Evolutionary conservation across 2,329 filamentous ascomycete species (phyloP), one percentile per base, ranked within the genome.

Genomic region (Fusarium nisikadoi): DNA sequence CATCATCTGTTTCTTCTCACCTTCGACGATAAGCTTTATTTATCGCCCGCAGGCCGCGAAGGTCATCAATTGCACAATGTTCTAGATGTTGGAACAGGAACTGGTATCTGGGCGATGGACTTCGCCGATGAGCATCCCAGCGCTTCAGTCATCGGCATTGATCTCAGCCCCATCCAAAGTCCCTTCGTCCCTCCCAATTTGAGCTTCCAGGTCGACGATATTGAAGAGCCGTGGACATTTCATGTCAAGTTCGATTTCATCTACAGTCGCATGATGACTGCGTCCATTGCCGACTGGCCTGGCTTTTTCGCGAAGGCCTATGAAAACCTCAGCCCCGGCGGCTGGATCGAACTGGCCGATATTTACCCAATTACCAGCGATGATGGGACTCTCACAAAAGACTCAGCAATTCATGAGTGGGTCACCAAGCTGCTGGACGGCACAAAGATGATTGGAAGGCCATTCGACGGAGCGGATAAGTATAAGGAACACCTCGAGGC

Each of bases 401-500:
- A 76, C 19, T 72, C 46, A 1, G 71, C 77, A 5, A 65, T 72
- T 9, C 7, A 52, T 1, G 56, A 70, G 4, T 81, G 78, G 70
- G 68, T 50, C 19, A 68, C 58, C 20, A 65, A 77, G 6, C 70
- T 80, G 7, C 38, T 70, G 1, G 71, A 81, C 14, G 77, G 72
- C 2, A 77, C 76, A 16, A 64, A 35, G 16, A 71, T 72, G 11
- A 63, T 78, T 8, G 77, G 79, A 2, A 75, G 80, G 9, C 71
- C 77, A 1, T 71, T 79, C 38, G 64, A 72, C 12, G 75, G 70
- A 5, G 77, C 75, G 0, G 49, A 62, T 29, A 54, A 70, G 16
- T 68, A 72, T 25, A 77, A 75, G 38, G 52, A 71, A 35, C 81
- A 82, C 62, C 79, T 89, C 50, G 77, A 79, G 20, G 83, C 84